These are phyloP conservation scores for Megacollybia marginata DNA, from an alignment of 768 basidiomycete genomes.

Conservation along the genomic window DNA sequence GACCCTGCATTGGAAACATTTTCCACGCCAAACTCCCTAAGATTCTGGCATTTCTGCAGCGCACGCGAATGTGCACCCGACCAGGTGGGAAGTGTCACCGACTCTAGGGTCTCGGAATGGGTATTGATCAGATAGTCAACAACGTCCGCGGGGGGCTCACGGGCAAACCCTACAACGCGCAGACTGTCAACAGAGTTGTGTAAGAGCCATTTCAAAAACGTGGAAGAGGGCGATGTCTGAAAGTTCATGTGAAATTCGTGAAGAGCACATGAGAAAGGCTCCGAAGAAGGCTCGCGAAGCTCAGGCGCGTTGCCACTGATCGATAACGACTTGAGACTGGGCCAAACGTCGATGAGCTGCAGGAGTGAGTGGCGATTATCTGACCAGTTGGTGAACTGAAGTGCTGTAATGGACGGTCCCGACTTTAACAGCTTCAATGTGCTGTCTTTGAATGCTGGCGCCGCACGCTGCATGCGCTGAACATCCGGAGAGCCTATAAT, in stretches of 20 bases:
- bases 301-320: conserved; percentile 54
- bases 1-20: conserved; percentile 36
- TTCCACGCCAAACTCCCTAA: conserved; percentile 53
- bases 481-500: conserved; percentile 39
- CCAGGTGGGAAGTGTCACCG: conserved; percentile 53
- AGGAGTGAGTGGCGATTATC: conserved; percentile 47
- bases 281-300: conserved; percentile 32
- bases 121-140: conserved; percentile 47
- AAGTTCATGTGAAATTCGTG: conserved; percentile 56
- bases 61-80: conserved; percentile 37
- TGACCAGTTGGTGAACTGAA: conserved; percentile 70
- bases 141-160: conserved; percentile 48
- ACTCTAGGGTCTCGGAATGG: conserved; percentile 42
- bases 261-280: conserved; percentile 41
- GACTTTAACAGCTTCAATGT: conserved; percentile 45
- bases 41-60: conserved; percentile 38
- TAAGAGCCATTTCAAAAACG: conserved; percentile 67
- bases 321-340: conserved; percentile 46
- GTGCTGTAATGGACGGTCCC: conserved; percentile 44
- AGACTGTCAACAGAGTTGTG: conserved; percentile 46
- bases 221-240: conserved; percentile 52
- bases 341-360: conserved; percentile 61
- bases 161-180: conserved; percentile 47
- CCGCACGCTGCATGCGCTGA: conserved; percentile 39
- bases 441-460: conserved; percentile 45